A percentile compares a stretch with the other conserved stretches of the same genome.
phyloP scores from a whole-genome alignment of 169 alveolate genomes.

The Plasmodium yoelii region DNA sequence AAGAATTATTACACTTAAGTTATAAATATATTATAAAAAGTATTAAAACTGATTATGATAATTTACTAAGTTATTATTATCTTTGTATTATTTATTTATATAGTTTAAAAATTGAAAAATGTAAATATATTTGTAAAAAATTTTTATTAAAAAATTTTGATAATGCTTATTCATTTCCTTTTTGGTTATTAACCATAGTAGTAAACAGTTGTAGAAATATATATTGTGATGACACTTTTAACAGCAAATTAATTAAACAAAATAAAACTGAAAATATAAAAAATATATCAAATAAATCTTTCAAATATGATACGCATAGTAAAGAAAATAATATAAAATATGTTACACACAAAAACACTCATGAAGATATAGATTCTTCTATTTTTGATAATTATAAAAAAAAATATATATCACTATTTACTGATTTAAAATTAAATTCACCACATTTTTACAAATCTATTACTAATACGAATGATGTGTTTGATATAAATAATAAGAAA shows the following conservation, averaged over 20 bases:
- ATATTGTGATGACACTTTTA: not conserved
- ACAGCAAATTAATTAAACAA: not conserved
- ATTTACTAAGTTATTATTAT: constrained; percentile 51
- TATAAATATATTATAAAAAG: constrained; percentile 67
- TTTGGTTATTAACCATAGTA: constrained; percentile 41
- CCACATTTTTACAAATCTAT: constrained; percentile 45
- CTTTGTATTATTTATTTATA: constrained; percentile 61
- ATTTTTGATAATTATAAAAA: constrained; percentile 18
- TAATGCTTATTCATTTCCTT: constrained; percentile 42
- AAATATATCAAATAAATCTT: not conserved
- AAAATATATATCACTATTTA: constrained; percentile 25
- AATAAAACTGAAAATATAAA: not conserved
- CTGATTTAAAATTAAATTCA: constrained; percentile 8
- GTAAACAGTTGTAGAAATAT: constrained; percentile 23
- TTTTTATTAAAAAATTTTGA: constrained; percentile 40
- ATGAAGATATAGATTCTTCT: not conserved
- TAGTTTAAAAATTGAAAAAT: constrained; percentile 43
- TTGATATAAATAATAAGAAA: constrained; percentile 9
- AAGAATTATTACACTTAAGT: constrained; percentile 29
- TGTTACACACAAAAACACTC: too few species aligned
- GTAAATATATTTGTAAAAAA: constrained; percentile 68
- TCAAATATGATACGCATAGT: not conserved
- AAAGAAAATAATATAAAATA: constrained; percentile 12
- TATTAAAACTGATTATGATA: constrained; percentile 36
- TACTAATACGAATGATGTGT: constrained; percentile 8